phyloP scores from a whole-genome alignment of 2,329 filamentous ascomycete genomes.

The Claviceps arundinis region DNA sequence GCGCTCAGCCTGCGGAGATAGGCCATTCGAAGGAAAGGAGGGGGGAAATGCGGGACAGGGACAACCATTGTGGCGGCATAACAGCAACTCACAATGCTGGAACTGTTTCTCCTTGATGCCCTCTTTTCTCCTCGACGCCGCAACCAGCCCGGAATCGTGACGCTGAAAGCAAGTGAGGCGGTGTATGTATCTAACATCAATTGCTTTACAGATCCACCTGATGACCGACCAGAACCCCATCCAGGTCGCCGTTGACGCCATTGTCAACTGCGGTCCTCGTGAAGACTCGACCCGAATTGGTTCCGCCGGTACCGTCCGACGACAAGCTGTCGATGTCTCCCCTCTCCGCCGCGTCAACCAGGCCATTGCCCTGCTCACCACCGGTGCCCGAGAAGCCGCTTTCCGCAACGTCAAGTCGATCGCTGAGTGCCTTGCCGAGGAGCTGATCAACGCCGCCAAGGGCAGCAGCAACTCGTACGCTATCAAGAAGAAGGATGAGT shows the following conservation, averaged over 20 bases:
- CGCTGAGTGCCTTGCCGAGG: conserved; percentile 97
- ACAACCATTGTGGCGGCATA: neutral
- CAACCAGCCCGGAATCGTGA: neutral
- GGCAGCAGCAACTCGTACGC: conserved; percentile 99
- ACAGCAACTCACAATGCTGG: neutral
- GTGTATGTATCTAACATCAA: conserved; percentile 14
- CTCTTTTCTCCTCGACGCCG: neutral
- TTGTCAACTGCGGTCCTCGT: conserved; percentile 99
- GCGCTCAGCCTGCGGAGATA: neutral
- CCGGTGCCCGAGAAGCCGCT: conserved; percentile 93
- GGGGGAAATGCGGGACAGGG: neutral
- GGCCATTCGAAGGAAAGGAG: neutral
- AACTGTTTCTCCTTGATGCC: neutral
- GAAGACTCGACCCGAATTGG: conserved; percentile 99
- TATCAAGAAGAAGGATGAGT: conserved; percentile 99
- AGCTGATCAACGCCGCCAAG: conserved; percentile 99
- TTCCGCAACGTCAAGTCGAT: conserved; percentile 99
- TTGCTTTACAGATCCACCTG: conserved; percentile 70
- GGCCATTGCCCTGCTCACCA: conserved; percentile 97
- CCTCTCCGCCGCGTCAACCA: conserved; percentile 99
- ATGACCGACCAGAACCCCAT: conserved; percentile 99
- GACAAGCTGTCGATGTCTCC: conserved; percentile 99
- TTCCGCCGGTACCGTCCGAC: conserved; percentile 97
- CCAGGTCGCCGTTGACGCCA: conserved; percentile 97
- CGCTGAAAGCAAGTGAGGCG: neutral